Base-by-base conservation (phyloP, 179 eudicot species). In the Pouteria campechiana region DNA sequence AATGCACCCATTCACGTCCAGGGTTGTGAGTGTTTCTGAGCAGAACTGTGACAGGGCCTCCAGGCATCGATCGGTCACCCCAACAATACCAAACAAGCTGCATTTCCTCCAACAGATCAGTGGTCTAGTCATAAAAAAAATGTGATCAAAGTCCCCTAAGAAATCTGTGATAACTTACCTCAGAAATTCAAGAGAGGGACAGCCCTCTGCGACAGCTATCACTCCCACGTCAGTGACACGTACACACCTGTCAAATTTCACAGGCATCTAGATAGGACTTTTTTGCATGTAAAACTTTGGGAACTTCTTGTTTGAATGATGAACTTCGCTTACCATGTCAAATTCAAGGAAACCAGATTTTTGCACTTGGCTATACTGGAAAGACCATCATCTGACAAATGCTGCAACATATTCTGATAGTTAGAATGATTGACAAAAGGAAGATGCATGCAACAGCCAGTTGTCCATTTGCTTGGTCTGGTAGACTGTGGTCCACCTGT, bases 51-150 rank as follows among this genome's bases (percentile, higher is more conserved):
- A 68, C 24, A 89, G 77, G 22, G 73, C 75, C 61, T 69, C 84
- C 46, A 89, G 41, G 65, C 93, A 75, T 55, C 66, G 61, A 64
- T 89, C 93, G 25, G 97, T 85, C 44, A 85, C 83, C 38, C 95
- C 97, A 44, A 78, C 56, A 50, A 89, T 78, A 34, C 97, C 97
- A 70, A 89, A 89, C 69, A 89, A 75, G 69, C 97, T 89, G 86
- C 63, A 82, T 3, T 41, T 48, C 55, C 27, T 33, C 47, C 20
- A 17, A 17, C 14, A 25, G 44, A 48, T 34, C 31, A 45, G 25
- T 12, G 41, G 41, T 2, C 3, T 9, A 12, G 7, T 6, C 13
- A 37, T 3, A 37, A 6, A 10, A 11, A 2, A 19, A 17, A n/a
- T 37, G 2, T 3, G 15, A n/a, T 11, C 1, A 43, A 27, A 24